Conservation (phyloP, 1,284 basidiomycete genomes). For the Sporisorium reilianum region DNA sequence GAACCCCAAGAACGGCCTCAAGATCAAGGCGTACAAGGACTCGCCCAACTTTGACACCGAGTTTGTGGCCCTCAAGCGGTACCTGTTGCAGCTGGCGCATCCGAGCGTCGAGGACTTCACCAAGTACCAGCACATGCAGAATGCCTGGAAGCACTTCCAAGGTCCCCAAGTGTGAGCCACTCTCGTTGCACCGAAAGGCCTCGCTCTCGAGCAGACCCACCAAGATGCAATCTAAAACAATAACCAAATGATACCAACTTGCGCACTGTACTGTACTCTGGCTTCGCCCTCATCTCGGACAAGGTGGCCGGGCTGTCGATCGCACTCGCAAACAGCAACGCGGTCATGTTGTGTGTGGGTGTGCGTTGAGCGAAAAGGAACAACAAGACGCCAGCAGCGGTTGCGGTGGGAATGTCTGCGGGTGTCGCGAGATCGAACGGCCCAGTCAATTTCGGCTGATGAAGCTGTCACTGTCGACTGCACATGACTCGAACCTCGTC, state of each 20-base stretch:
- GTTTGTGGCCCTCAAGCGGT: constrained; percentile 41
- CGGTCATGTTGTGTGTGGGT: neutral
- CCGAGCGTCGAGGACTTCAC: constrained; percentile 41
- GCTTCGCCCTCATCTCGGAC: constrained; percentile 1
- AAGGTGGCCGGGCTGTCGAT: neutral
- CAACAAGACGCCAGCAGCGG: neutral
- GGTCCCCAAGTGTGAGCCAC: constrained; percentile 31
- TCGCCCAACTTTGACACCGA: constrained; percentile 59
- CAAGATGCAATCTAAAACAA: too few relatives aligned
- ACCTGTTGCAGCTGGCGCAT: constrained; percentile 55
- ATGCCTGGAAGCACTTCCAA: constrained; percentile 47
- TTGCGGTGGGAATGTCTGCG: neutral
- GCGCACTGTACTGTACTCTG: too few relatives aligned
- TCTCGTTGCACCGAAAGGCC: too few relatives aligned
- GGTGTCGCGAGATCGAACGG: neutral
- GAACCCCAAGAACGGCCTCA: constrained; percentile 84
- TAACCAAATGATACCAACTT: too few relatives aligned
- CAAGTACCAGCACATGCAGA: constrained; percentile 34
- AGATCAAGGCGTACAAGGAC: constrained; percentile 75
- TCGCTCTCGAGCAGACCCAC: too few relatives aligned
- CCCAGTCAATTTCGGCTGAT: neutral
- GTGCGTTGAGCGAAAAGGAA: neutral
- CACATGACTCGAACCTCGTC: too few relatives aligned
- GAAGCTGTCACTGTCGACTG: neutral
- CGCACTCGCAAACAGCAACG: too few relatives aligned